phyloP scores from a whole-genome alignment of 768 basidiomycete genomes.

The Lentinula sp. region DNA sequence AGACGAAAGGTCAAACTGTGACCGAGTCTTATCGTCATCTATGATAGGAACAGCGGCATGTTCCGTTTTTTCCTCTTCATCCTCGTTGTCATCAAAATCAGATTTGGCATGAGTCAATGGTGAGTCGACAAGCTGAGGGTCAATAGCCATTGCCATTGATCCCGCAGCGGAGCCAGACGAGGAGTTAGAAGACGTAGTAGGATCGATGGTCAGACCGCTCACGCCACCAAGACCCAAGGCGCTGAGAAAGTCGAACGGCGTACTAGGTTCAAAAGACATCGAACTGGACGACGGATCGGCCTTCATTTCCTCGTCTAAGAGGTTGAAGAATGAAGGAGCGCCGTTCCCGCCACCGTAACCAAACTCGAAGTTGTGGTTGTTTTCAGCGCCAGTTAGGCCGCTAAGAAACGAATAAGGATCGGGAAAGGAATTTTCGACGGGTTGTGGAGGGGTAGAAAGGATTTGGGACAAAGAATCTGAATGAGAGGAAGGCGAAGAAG shows the following conservation, averaged over 20 bases:
- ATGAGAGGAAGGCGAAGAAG: conserved; percentile 29
- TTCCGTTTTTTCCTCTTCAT: conserved; percentile 20
- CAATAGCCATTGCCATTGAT: conserved; percentile 45
- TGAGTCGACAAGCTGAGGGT: conserved; percentile 55
- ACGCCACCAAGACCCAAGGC: conserved; percentile 18
- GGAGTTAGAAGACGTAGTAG: background rate
- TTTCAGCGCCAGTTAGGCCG: background rate
- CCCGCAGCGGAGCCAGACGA: conserved; percentile 22
- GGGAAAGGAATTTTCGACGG: conserved; percentile 28
- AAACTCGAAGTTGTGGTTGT: background rate
- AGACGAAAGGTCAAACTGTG: background rate
- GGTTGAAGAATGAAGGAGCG: conserved; percentile 29
- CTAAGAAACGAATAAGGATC: conserved; percentile 14
- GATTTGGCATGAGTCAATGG: conserved; percentile 10
- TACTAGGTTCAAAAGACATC: conserved; percentile 19
- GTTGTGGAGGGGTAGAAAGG: conserved; percentile 43
- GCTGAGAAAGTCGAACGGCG: background rate
- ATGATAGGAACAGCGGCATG: conserved; percentile 15
- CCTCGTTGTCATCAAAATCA: conserved; percentile 23
- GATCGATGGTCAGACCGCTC: conserved; percentile 22
- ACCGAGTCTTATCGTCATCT: background rate
- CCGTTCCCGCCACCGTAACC: background rate
- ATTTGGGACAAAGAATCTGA: conserved; percentile 30
- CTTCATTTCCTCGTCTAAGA: conserved; percentile 43
- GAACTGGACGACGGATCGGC: conserved; percentile 20